Conservation (phyloP, 208 protist genomes). For the Acanthamoeba quina region DNA sequence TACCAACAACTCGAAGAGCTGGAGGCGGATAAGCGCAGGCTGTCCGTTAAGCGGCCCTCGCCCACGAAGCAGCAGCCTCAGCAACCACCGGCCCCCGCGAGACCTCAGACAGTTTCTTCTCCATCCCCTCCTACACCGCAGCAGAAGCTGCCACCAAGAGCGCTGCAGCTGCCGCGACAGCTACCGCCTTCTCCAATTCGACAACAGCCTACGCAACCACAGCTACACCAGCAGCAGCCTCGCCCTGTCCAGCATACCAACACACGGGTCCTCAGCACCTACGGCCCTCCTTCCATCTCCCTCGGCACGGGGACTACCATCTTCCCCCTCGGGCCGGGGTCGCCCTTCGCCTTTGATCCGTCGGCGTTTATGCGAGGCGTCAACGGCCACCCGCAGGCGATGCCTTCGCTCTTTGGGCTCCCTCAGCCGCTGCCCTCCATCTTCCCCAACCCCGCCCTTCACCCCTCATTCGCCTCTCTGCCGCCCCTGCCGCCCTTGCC, state of each 20-base stretch:
- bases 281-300: no score
- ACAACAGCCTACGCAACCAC: background rate
- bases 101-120: background rate
- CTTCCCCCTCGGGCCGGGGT: background rate
- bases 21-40: background rate
- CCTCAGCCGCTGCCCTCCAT: background rate
- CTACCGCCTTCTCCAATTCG: no score
- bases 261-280: background rate
- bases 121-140: background rate
- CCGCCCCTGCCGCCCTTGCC: background rate
- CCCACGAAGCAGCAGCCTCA: background rate
- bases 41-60: background rate
- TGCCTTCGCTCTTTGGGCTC: background rate
- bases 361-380: background rate
- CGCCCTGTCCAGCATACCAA: background rate
- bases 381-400: background rate
- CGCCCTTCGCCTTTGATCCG: constrained; percentile 13
- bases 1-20: constrained; percentile 42
- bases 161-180: no score
- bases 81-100: background rate
- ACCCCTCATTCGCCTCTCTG: background rate
- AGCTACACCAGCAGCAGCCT: background rate
- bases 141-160: background rate
- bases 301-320: background rate
- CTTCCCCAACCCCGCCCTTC: background rate